Base-by-base conservation (phyloP, 495 filamentous ascomycete genomes). In the Lasiosphaeria ovina region DNA sequence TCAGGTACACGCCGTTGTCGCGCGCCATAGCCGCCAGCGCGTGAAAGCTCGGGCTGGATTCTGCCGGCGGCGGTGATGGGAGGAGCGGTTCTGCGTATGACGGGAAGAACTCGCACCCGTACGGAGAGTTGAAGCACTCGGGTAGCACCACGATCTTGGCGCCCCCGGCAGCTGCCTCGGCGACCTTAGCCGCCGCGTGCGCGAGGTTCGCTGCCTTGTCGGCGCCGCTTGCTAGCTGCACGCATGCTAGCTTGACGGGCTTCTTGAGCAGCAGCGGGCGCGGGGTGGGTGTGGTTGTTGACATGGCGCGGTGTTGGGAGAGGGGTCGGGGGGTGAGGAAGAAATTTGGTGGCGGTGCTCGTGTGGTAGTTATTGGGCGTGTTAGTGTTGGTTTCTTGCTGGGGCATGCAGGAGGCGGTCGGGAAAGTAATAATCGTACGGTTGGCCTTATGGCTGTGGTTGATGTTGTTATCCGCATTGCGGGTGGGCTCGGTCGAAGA, bases 81-180 rank as follows among this genome's bases (percentile, higher is more conserved):
- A 91, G 85, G 3, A 98, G 85, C 0, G 83, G 86, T 72, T 98
- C 94, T 63, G 94, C 92, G 70, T 97, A 97, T 58, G 87, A 83
- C 34, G 92, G 89, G 79, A 98, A 98, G 80, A 86, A 90, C 66
- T 91, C 83, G 59, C 86, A 90, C 63, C 93, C 93, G 77, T 97
- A 97, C n/a, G 93, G 93, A 11, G 88, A 92, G 81, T 97, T 97
- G 85, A 97, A 97, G 82, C 93, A 97, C 78, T 97, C 93, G 33
- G 85, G 85, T 17, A 87, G 74, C 36, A 87, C 88, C 58, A 91
- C 79, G 60, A 92, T 83, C 63, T 86, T 80, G 49, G 94, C 93
- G 60, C 92, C 93, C 3, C 76, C 77, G 38, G 76, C 68, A 35
- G 90, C 84, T 5, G 94, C 95, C 70, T 92, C 89, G 56, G 91